Base-by-base conservation (phyloP, 2,329 filamentous ascomycete genomes). In the Sporothrix protearum region DNA sequence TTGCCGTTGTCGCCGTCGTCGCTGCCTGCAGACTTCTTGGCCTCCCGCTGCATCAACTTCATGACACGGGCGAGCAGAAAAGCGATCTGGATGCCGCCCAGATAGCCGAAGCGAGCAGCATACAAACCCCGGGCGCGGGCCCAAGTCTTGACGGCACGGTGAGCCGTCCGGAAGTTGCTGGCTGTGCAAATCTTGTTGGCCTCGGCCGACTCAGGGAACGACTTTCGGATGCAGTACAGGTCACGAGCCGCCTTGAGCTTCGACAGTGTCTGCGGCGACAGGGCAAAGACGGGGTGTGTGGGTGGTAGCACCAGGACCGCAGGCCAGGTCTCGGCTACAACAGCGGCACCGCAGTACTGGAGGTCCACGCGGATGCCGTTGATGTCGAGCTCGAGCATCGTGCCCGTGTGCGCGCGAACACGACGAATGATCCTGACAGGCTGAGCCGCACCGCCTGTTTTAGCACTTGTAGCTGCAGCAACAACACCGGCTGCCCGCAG, bases 221-320 rank as follows among this genome's bases (percentile, higher is more conserved):
- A 89, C 10, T 84, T 83, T 28, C 84, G 83, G 33, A 92, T 80
- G 76, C 89, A 90, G 70, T 84, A 82, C 22, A 90, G 80, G 74
- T 92, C 90, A 22, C 89, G 84, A 42, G 85, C 84, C 0, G 89
- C 86, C 76, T 92, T 91, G 36, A 92, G 81, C 73, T 90, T 90
- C 64, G 84, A 82, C 16, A 92, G 80, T 0, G 85, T 86, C 53
- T 85, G 83, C 1, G 85, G 80, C 0, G 88, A 81, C 12, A 92
- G 80, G 7, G 83, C 80, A 78, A 89, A 90, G 10, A 86, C 78
- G 0, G 85, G 80, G 74, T 90, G 85, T 0, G 81, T 81, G 2
- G 84, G 75, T 1, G 86, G 83, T 1, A 86, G 77, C 19, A 80
- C 80, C 75, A 87, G 80, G 3, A 83, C 79, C 1, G 81, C 76